Conservation (phyloP, 192 early-diverging fungal species). For the Phlyctochytrium bullatum region DNA sequence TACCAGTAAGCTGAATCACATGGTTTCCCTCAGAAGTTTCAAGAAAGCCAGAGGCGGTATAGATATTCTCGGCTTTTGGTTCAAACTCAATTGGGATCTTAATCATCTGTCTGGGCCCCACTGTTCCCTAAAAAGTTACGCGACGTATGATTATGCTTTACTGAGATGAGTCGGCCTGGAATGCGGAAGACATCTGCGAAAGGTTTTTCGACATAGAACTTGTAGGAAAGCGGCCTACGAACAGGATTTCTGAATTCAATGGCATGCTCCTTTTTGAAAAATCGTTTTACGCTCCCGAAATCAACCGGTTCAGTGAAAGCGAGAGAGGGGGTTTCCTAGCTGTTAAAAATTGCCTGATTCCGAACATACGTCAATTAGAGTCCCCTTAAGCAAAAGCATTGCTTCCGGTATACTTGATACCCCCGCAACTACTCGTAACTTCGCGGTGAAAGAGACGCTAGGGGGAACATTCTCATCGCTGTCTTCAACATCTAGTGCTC, state of each 20-base stretch:
- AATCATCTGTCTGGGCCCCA: constrained; percentile 23
- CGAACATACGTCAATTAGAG: constrained; percentile 41
- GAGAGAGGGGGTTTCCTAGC: constrained; percentile 36
- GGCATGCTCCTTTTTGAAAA: constrained; percentile 5
- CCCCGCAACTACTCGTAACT: constrained; percentile 20
- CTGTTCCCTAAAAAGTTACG: constrained; percentile 25
- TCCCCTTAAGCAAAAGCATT: constrained; percentile 26
- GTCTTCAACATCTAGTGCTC: constrained; percentile 19
- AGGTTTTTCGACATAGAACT: constrained; percentile 35
- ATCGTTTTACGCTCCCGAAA: constrained; percentile 39
- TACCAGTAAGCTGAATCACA: constrained; percentile 33
- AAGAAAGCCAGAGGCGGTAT: constrained; percentile 32
- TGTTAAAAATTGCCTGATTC: background rate
- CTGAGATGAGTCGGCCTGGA: no score
- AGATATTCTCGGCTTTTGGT: constrained; percentile 33
- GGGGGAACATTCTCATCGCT: constrained; percentile 33
- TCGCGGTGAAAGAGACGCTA: constrained; percentile 26
- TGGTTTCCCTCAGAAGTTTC: constrained; percentile 42
- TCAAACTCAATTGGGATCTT: constrained; percentile 33
- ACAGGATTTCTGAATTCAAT: constrained; percentile 49
- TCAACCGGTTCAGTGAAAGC: constrained; percentile 29
- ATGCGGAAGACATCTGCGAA: constrained; percentile 42
- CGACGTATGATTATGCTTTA: background rate
- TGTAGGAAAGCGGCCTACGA: constrained; percentile 36
- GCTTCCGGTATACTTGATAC: constrained; percentile 21